Evolutionary conservation across 306 rosid genomes (phyloP), one percentile per base, ranked within the genome.

Genomic region (Acacia crassicarpa): DNA sequence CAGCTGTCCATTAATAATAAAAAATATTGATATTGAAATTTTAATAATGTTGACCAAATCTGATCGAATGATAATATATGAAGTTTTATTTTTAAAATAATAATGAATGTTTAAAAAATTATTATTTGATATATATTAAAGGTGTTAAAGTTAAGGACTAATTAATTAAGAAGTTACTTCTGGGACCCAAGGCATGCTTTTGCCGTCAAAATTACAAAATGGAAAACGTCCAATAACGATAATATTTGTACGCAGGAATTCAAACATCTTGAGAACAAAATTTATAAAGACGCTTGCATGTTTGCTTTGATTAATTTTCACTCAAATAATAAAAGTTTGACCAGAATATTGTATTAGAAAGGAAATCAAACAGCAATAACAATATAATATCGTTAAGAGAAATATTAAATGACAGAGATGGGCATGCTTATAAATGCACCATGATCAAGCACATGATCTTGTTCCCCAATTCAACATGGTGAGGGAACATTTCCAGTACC

Each of bases 401-500:
- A 70, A 70, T 43, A 70, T n/a, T 45, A 23, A 44, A 71, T 45
- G 56, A 45, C 17, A 67, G 62, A 46, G 45, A 72, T n/a, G 88
- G 80, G 59, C 87, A 81, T 79, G 83, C 89, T 13, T 71, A 85
- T 85, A 84, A 91, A 90, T 91, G 92, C 88, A 73, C 72, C 87
- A 72, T 82, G 83, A 75, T 75, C 84, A 74, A 84, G 91, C 97
- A 91, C 96, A 92, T 93, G 96, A 70, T 80, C 46, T 56, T 91
- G 98, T 89, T 86, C 83, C 97, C 91, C 74, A 85, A 63, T 77
- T 79, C 75, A 90, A 66, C 83, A 22, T 78, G 63, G 68, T 67
- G 59, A 72, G 74, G 72, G 75, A 75, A 81, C 92, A 81, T 86
- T 83, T 80, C 71, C 84, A 82, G 73, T 89, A 91, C 84, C 63